Percentiles rank a stretch among this genome's conserved stretches.
phyloP scores from a whole-genome alignment of 2,329 filamentous ascomycete genomes.

The Ophiostoma himal-ulmi region DNA sequence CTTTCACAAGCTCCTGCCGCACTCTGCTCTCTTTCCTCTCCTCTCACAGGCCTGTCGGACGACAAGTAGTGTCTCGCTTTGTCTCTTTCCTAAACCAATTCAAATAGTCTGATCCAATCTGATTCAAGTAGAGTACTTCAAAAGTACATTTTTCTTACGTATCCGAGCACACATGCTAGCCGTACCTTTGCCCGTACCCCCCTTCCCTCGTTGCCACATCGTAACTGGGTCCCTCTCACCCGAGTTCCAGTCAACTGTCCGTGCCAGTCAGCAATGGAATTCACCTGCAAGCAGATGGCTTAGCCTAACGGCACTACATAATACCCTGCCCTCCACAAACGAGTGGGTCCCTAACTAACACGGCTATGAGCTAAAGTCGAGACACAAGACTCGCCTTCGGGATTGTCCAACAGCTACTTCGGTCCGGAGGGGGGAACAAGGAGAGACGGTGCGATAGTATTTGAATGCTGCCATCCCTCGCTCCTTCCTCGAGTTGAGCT shows the following conservation, averaged over 20 bases:
- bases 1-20: constrained; percentile 30
- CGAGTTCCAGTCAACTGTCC: background rate
- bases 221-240: constrained; percentile 3
- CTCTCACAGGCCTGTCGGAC: constrained; percentile 4
- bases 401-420: constrained; percentile 2
- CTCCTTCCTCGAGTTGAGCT: background rate
- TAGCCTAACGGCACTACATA: constrained; percentile 4
- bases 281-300: background rate
- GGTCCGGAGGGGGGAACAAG: constrained; percentile 1
- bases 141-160: background rate
- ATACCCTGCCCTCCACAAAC: background rate
- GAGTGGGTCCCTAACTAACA: constrained; percentile 5
- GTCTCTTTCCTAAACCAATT: background rate
- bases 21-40: constrained; percentile 13
- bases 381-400: constrained; percentile 8
- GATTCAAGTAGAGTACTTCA: background rate
- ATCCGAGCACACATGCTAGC: background rate
- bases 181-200: background rate
- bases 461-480: constrained; percentile 11
- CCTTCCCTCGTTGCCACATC: background rate
- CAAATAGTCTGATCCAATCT: background rate
- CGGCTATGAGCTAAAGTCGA: background rate
- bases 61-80: background rate
- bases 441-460: constrained; percentile 9
- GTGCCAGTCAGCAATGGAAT: background rate